Conservation (phyloP, 2,329 filamentous ascomycete genomes). For the Apiospora kogelbergensis region DNA sequence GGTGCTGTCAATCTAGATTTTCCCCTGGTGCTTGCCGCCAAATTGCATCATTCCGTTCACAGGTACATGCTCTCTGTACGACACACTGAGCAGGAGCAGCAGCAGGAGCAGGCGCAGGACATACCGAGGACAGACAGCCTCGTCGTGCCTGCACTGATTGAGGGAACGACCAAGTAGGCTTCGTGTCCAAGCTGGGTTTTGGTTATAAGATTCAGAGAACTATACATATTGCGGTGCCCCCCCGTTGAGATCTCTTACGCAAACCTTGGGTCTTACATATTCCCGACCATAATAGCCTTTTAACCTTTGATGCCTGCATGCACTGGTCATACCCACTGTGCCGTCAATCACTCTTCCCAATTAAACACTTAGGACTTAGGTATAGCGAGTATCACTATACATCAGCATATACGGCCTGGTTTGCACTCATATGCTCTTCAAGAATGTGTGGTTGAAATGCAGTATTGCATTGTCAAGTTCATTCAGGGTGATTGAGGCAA, state of each 20-base stretch:
- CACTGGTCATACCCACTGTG: background rate
- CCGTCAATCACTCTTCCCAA: background rate
- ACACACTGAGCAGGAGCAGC: too few relatives aligned
- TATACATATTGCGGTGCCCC: background rate
- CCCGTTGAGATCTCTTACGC: background rate
- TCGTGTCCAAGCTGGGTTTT: background rate
- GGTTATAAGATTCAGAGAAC: background rate
- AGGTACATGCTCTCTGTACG: background rate
- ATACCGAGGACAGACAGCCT: too few relatives aligned
- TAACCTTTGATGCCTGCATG: background rate
- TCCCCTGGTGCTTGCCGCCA: background rate
- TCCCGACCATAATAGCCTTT: background rate
- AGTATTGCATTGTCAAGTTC: too few relatives aligned
- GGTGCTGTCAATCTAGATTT: constrained; percentile 2
- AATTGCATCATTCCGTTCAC: constrained; percentile 2
- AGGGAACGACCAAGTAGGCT: too few relatives aligned
- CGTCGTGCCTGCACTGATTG: too few relatives aligned
- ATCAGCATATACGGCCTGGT: too few relatives aligned
- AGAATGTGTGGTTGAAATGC: too few relatives aligned
- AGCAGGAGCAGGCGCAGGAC: too few relatives aligned
- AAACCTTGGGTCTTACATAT: background rate
- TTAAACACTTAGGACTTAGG: background rate
- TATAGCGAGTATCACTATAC: background rate
- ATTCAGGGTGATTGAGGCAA: too few relatives aligned
- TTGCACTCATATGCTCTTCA: too few relatives aligned